phyloP scores from a whole-genome alignment of 2,329 filamentous ascomycete genomes.

The Rhexocercosporidium sp. region DNA sequence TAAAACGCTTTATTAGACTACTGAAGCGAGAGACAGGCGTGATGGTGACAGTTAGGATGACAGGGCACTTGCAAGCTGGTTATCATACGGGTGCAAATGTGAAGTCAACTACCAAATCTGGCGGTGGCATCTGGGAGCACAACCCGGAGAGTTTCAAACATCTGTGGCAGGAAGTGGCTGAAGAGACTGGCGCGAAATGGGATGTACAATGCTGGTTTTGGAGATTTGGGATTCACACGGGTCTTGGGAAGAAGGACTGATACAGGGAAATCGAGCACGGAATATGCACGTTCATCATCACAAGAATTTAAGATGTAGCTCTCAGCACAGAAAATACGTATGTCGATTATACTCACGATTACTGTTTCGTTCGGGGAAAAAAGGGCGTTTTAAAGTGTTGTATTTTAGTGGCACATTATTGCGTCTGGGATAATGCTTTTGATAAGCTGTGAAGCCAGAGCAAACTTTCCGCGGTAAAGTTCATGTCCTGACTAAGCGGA shows the following conservation, averaged over 20 bases:
- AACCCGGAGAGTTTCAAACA: constrained; percentile 29
- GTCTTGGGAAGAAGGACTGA: neutral
- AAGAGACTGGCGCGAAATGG: constrained; percentile 36
- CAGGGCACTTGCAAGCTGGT: constrained; percentile 20
- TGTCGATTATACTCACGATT: neutral
- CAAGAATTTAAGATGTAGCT: neutral
- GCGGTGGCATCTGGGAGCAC: constrained; percentile 25
- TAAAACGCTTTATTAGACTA: constrained; percentile 24
- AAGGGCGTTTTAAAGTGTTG: constrained; percentile 9
- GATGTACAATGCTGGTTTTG: constrained; percentile 19
- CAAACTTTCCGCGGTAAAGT: neutral
- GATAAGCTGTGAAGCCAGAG: constrained; percentile 8
- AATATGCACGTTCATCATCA: neutral
- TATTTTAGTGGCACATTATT: neutral
- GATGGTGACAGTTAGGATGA: constrained; percentile 23
- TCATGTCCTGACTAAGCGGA: neutral
- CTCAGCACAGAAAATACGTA: neutral
- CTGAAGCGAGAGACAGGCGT: constrained; percentile 25
- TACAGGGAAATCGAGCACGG: neutral
- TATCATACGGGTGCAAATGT: neutral
- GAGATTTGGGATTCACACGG: constrained; percentile 2
- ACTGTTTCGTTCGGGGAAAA: neutral
- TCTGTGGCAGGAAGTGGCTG: constrained; percentile 30
- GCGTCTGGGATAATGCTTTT: constrained; percentile 3
- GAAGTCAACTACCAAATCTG: constrained; percentile 2